Evolutionary conservation across 2,329 filamentous ascomycete species (phyloP).

Genomic region (Tolypocladium tropicale): DNA sequence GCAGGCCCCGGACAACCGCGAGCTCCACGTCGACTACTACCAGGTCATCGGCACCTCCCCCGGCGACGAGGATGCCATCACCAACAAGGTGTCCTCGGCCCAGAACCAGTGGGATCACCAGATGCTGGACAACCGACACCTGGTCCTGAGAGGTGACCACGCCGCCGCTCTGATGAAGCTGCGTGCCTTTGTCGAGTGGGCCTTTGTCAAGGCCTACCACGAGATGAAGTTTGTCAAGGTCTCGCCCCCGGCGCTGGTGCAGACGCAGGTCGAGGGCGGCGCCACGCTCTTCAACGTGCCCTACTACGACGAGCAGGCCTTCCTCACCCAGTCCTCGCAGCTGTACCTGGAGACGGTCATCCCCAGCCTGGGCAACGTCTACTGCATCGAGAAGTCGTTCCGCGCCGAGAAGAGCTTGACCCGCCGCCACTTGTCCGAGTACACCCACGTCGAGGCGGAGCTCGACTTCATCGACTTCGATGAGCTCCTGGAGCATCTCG

Average conservation of each 20-base stretch:
- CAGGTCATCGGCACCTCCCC: constrained; percentile 69
- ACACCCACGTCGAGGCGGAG: constrained; percentile 94
- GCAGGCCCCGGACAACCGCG: constrained; percentile 72
- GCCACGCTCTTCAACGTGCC: constrained; percentile 82
- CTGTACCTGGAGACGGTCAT: constrained; percentile 94
- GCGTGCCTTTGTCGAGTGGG: constrained; percentile 67
- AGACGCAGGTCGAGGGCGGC: constrained; percentile 90
- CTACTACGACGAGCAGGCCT: constrained; percentile 85
- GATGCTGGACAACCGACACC: constrained; percentile 73
- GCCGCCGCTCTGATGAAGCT: constrained; percentile 83
- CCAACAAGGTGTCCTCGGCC: constrained; percentile 55
- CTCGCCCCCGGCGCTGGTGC: constrained; percentile 80
- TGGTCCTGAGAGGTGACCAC: constrained; percentile 75
- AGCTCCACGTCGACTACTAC: constrained; percentile 87
- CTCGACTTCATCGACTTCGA: constrained; percentile 92
- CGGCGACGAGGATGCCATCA: constrained; percentile 82
- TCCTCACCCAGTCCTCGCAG: constrained; percentile 93
- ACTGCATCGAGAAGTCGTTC: constrained; percentile 98
- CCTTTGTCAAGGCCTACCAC: constrained; percentile 71
- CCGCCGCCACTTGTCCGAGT: constrained; percentile 87
- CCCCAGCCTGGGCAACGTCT: constrained; percentile 85
- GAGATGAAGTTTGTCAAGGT: constrained; percentile 74
- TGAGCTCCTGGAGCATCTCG: constrained; percentile 78
- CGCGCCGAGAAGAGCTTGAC: constrained; percentile 94
- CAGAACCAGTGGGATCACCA: constrained; percentile 30